Conservation (phyloP, 192 early-diverging fungal genomes). For the Paraglomus occultum region DNA sequence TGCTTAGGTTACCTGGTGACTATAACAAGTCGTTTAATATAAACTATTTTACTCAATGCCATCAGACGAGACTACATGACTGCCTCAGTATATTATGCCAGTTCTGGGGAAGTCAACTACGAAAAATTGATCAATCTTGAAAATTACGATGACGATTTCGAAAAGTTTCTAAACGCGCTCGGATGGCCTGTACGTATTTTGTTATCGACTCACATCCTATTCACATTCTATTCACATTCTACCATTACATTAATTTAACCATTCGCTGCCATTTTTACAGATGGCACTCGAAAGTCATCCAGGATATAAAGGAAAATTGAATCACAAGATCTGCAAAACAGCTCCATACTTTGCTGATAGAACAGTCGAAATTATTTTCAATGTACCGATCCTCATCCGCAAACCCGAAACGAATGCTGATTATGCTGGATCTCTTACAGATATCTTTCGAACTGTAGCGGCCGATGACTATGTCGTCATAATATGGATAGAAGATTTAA, state of each 20-base stretch:
- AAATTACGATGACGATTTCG: constrained; percentile 56
- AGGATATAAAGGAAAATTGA: constrained; percentile 64
- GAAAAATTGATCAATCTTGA: constrained; percentile 52
- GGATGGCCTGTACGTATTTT: constrained; percentile 62
- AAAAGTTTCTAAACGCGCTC: constrained; percentile 65
- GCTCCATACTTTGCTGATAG: constrained; percentile 71
- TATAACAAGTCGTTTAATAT: too few species aligned
- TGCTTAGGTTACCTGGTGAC: too few species aligned
- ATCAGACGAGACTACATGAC: constrained; percentile 67
- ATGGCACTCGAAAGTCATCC: constrained; percentile 56
- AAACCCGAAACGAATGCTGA: constrained; percentile 13
- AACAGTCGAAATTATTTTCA: constrained; percentile 66
- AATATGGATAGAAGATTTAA: constrained; percentile 72
- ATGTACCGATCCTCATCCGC: constrained; percentile 63
- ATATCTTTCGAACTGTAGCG: constrained; percentile 41
- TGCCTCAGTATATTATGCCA: constrained; percentile 62
- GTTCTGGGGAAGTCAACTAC: constrained; percentile 48
- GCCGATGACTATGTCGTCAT: constrained; percentile 66
- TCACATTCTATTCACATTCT: too few species aligned
- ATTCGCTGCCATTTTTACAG: constrained; percentile 19
- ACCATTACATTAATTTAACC: not conserved
- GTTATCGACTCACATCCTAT: not conserved
- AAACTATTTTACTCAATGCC: not conserved
- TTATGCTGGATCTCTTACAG: constrained; percentile 41
- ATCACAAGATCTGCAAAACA: constrained; percentile 50